Conservation (phyloP, 192 early-diverging fungal genomes). For the Dimargaris xerosporica region DNA sequence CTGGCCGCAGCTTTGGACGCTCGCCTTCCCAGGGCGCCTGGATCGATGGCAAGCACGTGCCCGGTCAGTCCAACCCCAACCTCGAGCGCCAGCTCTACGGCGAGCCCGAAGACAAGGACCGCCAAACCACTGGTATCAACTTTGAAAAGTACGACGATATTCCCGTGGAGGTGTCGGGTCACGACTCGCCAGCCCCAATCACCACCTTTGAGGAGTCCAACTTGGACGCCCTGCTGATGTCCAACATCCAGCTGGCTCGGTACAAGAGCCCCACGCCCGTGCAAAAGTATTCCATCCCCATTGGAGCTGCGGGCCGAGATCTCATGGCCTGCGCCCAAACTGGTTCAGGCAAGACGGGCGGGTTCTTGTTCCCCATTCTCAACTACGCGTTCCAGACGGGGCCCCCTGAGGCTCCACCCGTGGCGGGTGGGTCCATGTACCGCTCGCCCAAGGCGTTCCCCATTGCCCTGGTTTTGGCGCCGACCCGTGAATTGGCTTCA, state of each 20-base stretch:
- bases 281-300: slow-evolving; percentile 82
- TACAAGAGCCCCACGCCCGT: slow-evolving; percentile 90
- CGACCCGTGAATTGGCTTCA: slow-evolving; percentile 59
- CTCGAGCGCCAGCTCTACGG: slow-evolving; percentile 70
- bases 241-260: slow-evolving; percentile 75
- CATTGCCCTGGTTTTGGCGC: slow-evolving; percentile 52
- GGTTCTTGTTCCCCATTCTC: slow-evolving; percentile 94
- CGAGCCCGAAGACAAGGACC: slow-evolving; percentile 51
- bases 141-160: slow-evolving; percentile 99
- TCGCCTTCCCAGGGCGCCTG: slow-evolving; percentile 33
- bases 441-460: slow-evolving; percentile 46
- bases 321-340: slow-evolving; percentile 99
- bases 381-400: slow-evolving; percentile 80
- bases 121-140: slow-evolving; percentile 86
- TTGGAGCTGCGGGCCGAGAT: slow-evolving; percentile 68
- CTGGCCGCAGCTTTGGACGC: slow-evolving; percentile 19
- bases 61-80: slow-evolving; percentile 59
- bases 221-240: slow-evolving; percentile 72
- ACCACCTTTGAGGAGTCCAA: slow-evolving; percentile 47
- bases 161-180: slow-evolving; percentile 78
- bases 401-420: slow-evolving; percentile 32
- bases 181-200: slow-evolving; percentile 48
- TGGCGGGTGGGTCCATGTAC: slow-evolving; percentile 29
- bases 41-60: slow-evolving; percentile 68
- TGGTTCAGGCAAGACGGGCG: slow-evolving; percentile 89